phyloP scores from a whole-genome alignment of 192 early-diverging fungal species.

The Funneliformis geosporum region DNA sequence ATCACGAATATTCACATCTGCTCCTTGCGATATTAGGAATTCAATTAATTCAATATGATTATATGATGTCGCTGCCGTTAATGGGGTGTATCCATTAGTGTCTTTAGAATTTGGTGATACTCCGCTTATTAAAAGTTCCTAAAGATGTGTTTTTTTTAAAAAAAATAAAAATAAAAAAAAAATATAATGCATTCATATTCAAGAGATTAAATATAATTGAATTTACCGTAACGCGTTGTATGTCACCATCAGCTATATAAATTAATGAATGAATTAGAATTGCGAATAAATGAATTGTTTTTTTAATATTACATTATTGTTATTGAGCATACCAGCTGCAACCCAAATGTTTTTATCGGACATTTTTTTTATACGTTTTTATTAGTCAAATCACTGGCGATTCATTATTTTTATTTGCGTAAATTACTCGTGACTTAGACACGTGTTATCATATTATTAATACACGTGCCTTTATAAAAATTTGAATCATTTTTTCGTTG shows the following conservation, averaged over 20 bases:
- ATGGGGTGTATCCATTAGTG: constrained; percentile 76
- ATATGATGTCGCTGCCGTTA: constrained; percentile 81
- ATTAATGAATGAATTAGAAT: not conserved
- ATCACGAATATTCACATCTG: constrained; percentile 72
- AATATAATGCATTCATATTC: no score
- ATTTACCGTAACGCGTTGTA: constrained; percentile 27
- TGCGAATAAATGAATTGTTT: not conserved
- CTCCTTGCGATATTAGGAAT: constrained; percentile 63
- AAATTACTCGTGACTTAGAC: no score
- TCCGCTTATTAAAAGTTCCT: constrained; percentile 56
- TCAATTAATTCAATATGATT: constrained; percentile 64
- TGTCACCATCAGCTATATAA: constrained; percentile 25
- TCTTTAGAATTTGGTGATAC: constrained; percentile 68
- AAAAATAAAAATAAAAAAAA: not conserved
- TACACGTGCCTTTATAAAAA: no score
- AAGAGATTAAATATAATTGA: no score
- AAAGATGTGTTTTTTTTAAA: not conserved
- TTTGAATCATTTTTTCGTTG: not conserved
- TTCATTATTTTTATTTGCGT: no score
- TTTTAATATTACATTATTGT: not conserved
- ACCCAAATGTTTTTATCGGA: constrained; percentile 23
- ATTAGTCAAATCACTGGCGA: no score
- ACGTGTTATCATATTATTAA: no score
- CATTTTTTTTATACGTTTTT: not conserved
- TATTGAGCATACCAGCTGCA: constrained; percentile 23